Conservation (phyloP, 2,329 filamentous ascomycete species). For the Lachnellula cervina region DNA sequence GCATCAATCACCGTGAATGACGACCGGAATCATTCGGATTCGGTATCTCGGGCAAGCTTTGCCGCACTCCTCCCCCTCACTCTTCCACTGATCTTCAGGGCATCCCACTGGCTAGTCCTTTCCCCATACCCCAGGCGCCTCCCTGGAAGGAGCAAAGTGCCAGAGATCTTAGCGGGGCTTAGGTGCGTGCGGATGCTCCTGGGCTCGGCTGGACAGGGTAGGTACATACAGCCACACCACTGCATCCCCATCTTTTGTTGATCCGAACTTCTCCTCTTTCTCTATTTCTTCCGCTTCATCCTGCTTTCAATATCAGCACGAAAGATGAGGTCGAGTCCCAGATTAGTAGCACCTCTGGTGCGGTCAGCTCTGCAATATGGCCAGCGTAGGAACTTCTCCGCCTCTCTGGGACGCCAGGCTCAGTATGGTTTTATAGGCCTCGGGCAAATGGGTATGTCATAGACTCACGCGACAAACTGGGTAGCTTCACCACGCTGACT, state of each 20-base stretch:
- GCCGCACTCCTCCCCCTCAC: not conserved
- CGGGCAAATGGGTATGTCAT: slow-evolving; percentile 52
- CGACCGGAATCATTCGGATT: not conserved
- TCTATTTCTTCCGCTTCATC: not conserved
- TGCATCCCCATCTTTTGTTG: not conserved
- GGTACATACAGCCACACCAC: not conserved
- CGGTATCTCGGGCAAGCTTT: not conserved
- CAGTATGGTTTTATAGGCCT: slow-evolving; percentile 57
- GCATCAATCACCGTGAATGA: not conserved
- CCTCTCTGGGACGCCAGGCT: slow-evolving; percentile 39
- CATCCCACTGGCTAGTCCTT: not conserved
- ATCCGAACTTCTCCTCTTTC: not conserved
- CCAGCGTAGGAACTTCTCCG: slow-evolving; percentile 40
- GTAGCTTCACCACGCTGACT: slow-evolving; percentile 14
- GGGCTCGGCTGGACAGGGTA: not conserved
- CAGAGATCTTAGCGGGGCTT: too few relatives aligned
- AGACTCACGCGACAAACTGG: slow-evolving; percentile 9
- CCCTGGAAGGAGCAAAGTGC: not conserved
- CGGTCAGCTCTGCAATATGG: slow-evolving; percentile 17
- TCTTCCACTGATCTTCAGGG: not conserved
- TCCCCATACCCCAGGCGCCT: not conserved
- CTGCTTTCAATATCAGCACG: not conserved
- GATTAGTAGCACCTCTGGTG: slow-evolving; percentile 19
- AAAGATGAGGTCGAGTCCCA: slow-evolving; percentile 26
- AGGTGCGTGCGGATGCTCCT: not conserved